Evolutionary conservation across 1,284 basidiomycete species (phyloP).

Genomic region (Papiliotrema nemorosa): DNA sequence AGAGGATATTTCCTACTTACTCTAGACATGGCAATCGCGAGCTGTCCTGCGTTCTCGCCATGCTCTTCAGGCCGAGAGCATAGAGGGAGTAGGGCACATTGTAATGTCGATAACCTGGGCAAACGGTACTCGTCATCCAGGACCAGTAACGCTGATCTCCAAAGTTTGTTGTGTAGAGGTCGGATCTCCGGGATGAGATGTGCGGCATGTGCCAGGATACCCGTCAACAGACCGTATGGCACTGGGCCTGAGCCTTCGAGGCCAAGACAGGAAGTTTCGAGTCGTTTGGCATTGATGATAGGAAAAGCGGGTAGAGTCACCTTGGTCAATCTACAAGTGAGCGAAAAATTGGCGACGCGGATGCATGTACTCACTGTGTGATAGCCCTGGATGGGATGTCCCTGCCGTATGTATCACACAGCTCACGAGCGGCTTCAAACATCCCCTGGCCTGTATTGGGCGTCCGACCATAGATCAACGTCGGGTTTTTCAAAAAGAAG

Average conservation of each 20-base stretch:
- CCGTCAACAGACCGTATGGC: conserved; percentile 33
- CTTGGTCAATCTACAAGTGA: conserved; percentile 15
- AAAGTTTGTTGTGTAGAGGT: conserved; percentile 28
- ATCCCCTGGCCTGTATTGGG: conserved; percentile 19
- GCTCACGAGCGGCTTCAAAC: conserved; percentile 11
- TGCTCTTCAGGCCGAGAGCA: conserved; percentile 19
- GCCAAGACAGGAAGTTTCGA: conserved; percentile 18
- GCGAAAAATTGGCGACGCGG: background rate
- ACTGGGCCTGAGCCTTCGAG: conserved; percentile 14
- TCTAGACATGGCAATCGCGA: conserved; percentile 26
- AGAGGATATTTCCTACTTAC: conserved; percentile 9
- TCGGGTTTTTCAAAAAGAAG: conserved; percentile 36
- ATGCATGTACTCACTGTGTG: conserved; percentile 4
- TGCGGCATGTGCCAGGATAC: conserved; percentile 35
- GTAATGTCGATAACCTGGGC: conserved; percentile 34
- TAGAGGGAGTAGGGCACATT: conserved; percentile 32
- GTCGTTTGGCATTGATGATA: conserved; percentile 28
- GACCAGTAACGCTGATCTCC: conserved; percentile 26
- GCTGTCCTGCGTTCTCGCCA: conserved; percentile 30
- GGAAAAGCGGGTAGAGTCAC: conserved; percentile 35
- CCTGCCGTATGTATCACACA: conserved; percentile 8
- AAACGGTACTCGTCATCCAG: conserved; percentile 43
- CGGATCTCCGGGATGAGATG: conserved; percentile 27
- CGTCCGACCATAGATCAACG: conserved; percentile 31
- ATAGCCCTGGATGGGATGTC: conserved; percentile 11